Percentiles rank a stretch among this genome's conserved stretches.
These are phyloP conservation scores for Metschnikowia amazonensis DNA, from an alignment of 805 yeast genomes.

Conservation along the genomic window DNA sequence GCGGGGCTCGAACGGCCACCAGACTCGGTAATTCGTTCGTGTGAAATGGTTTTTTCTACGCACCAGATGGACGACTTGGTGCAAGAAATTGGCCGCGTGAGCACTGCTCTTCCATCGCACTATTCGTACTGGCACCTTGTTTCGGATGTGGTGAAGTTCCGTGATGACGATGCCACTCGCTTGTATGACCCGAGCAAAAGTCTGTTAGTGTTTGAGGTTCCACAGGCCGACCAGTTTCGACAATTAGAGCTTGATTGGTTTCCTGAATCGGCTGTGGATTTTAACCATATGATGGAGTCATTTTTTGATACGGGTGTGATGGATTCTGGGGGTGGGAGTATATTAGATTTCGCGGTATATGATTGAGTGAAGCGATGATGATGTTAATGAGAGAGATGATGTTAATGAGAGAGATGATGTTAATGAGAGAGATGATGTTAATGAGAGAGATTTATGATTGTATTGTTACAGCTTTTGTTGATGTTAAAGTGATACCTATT, in stretches of 20 bases:
- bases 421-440: too few species aligned
- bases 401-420: too few species aligned
- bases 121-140: constrained; percentile 8
- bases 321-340: not conserved
- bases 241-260: constrained; percentile 5
- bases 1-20: not conserved
- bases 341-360: not conserved
- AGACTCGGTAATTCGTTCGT: not conserved
- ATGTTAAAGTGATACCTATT: too few species aligned
- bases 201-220: constrained; percentile 7
- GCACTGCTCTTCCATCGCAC: not conserved
- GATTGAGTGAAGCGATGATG: not conserved
- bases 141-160: constrained; percentile 11
- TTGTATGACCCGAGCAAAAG: constrained; percentile 11
- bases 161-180: not conserved
- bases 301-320: constrained; percentile 7
- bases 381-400: too few species aligned
- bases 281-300: constrained; percentile 12
- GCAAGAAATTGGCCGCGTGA: not conserved
- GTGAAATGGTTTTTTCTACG: not conserved
- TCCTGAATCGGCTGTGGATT: constrained; percentile 7
- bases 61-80: not conserved
- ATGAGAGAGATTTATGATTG: too few species aligned
- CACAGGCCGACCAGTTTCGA: not conserved
- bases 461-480: too few species aligned